phyloP scores from a whole-genome alignment of 2,329 filamentous ascomycete species.

The Colletotrichum sp. region DNA sequence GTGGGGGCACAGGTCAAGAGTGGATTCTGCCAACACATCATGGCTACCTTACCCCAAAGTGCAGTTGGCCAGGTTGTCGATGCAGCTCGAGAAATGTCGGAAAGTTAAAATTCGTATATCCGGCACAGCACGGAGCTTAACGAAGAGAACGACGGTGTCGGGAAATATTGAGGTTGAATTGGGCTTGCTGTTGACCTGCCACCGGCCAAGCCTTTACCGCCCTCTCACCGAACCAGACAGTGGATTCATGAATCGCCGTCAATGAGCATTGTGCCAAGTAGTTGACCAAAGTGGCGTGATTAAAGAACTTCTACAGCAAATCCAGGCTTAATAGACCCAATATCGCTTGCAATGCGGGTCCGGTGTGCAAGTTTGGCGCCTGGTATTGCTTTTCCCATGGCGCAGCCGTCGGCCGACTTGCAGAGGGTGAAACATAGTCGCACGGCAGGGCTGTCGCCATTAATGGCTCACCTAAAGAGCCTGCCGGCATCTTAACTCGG shows the following conservation, averaged over 20 bases:
- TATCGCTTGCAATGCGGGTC: background rate
- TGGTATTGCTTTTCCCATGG: background rate
- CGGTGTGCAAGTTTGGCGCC: background rate
- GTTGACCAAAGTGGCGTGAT: background rate
- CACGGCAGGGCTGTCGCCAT: background rate
- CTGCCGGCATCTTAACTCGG: background rate
- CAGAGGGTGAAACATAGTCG: background rate
- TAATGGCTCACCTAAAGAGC: background rate
- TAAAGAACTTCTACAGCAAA: background rate
- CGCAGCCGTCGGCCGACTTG: conserved; percentile 2
- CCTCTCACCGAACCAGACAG: background rate
- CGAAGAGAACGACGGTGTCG: background rate
- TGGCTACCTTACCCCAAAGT: background rate
- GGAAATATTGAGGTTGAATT: background rate
- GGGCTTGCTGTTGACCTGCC: background rate
- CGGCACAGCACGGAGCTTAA: background rate
- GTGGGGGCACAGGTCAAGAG: background rate
- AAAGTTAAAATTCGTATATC: background rate
- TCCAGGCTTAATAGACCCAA: background rate
- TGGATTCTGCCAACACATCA: background rate
- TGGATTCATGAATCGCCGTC: background rate
- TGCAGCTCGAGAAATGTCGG: background rate
- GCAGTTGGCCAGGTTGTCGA: background rate
- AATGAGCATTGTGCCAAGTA: background rate
- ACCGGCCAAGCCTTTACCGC: background rate